These are phyloP conservation scores for Wickerhamomyces sp. DNA, from an alignment of 1,139 yeast genomes.

Conservation along the genomic window DNA sequence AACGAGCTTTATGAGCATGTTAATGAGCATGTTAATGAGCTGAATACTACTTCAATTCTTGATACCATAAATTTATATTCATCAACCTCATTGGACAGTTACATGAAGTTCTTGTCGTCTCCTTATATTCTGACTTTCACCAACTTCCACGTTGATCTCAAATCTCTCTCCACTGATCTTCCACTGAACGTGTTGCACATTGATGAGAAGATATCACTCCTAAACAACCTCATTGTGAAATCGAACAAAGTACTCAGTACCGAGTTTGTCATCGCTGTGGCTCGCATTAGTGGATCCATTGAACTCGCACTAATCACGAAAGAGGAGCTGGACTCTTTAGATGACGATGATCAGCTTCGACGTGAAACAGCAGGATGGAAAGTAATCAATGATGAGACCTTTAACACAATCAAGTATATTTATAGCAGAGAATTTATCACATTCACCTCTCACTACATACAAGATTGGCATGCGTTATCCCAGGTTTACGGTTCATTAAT, in stretches of 20 bases:
- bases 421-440: slow-evolving; percentile 22
- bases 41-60: too few relatives aligned
- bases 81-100: background rate
- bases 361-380: too few relatives aligned
- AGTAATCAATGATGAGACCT: slow-evolving; percentile 11
- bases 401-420: slow-evolving; percentile 13
- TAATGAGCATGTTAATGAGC: too few relatives aligned
- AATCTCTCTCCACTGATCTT: background rate
- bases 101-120: background rate
- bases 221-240: slow-evolving; percentile 8
- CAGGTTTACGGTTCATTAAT: slow-evolving; percentile 21
- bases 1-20: background rate
- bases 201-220: slow-evolving; percentile 9
- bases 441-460: slow-evolving; percentile 9
- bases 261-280: slow-evolving; percentile 7
- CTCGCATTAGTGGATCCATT: slow-evolving; percentile 13
- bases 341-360: too few relatives aligned
- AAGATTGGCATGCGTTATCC: slow-evolving; percentile 12
- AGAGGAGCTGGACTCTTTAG: slow-evolving; percentile 6
- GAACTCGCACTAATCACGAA: slow-evolving; percentile 13
- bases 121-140: slow-evolving; percentile 5
- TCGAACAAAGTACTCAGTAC: background rate
- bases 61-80: background rate
- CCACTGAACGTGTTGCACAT: background rate
- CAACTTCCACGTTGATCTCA: slow-evolving; percentile 7